phyloP scores from a whole-genome alignment of 768 basidiomycete genomes.

The Rhodotorula diobovata region DNA sequence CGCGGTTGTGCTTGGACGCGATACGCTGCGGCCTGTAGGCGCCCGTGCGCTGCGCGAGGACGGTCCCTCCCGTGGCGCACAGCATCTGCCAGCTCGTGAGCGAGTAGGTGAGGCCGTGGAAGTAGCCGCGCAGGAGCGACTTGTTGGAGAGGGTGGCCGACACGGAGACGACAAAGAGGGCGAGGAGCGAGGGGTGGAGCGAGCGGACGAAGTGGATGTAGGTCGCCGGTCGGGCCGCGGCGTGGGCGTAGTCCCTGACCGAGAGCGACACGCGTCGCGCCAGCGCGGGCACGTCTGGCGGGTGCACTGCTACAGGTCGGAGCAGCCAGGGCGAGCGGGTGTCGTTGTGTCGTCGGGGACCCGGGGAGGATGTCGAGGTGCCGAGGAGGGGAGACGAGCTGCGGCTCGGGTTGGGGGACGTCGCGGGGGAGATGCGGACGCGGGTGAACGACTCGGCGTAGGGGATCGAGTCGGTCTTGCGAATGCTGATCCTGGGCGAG shows the following conservation, averaged over 20 bases:
- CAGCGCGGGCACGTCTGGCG: background rate
- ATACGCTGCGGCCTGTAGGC: slow-evolving; percentile 22
- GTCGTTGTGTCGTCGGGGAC: too few relatives aligned
- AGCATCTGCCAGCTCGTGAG: slow-evolving; percentile 28
- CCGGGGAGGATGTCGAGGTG: background rate
- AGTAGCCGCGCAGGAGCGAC: slow-evolving; percentile 29
- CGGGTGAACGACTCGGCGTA: slow-evolving; percentile 1
- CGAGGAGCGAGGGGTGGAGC: slow-evolving; percentile 23
- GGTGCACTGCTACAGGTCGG: too few relatives aligned
- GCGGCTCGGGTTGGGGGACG: background rate
- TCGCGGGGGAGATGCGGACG: background rate
- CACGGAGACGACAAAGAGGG: slow-evolving; percentile 23
- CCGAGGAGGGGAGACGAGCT: background rate
- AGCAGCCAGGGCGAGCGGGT: too few relatives aligned
- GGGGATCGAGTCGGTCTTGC: background rate
- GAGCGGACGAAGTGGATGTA: slow-evolving; percentile 26
- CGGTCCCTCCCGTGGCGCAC: slow-evolving; percentile 29
- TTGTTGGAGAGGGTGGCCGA: slow-evolving; percentile 35
- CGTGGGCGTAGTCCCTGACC: slow-evolving; percentile 4
- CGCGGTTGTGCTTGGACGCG: slow-evolving; percentile 5
- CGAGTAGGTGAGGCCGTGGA: slow-evolving; percentile 27
- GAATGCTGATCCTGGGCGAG: background rate
- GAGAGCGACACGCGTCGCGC: slow-evolving; percentile 8
- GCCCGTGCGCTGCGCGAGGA: slow-evolving; percentile 23
- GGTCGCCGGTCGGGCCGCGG: slow-evolving; percentile 4